Conservation (phyloP, 345 rosid species). For the Hevea brasiliensis region DNA sequence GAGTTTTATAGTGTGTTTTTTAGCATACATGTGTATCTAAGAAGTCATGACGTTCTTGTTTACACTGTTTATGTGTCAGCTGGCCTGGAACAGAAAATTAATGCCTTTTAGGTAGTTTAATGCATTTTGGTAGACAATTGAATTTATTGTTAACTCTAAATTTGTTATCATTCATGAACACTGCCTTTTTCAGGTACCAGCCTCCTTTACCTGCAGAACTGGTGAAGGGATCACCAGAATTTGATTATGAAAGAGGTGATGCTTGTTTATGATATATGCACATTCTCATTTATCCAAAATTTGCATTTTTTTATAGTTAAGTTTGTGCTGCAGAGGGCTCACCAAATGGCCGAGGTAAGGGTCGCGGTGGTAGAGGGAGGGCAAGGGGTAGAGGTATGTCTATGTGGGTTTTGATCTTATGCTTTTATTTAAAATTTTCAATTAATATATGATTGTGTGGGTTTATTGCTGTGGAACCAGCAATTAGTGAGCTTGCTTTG, state of each 20-base stretch:
- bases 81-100: neutral
- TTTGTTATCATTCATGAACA: neutral
- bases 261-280: neutral
- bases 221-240: conserved; percentile 30
- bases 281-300: neutral
- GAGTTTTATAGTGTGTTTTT: neutral
- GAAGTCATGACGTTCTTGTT: neutral
- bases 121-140: neutral
- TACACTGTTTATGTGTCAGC: neutral
- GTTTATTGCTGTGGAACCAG: neutral
- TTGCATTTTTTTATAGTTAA: neutral
- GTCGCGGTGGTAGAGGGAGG: conserved; percentile 35
- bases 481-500: neutral
- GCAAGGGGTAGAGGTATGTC: conserved; percentile 28
- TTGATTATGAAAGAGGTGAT: conserved; percentile 36
- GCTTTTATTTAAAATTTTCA: neutral
- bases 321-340: conserved; percentile 28
- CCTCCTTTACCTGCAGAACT: conserved; percentile 30
- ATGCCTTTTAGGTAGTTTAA: neutral
- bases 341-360: conserved; percentile 32
- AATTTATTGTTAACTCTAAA: neutral
- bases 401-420: neutral
- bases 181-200: conserved; percentile 28
- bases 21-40: neutral
- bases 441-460: neutral